Conservation (phyloP, 192 early-diverging fungal species). For the Podila verticillata region DNA sequence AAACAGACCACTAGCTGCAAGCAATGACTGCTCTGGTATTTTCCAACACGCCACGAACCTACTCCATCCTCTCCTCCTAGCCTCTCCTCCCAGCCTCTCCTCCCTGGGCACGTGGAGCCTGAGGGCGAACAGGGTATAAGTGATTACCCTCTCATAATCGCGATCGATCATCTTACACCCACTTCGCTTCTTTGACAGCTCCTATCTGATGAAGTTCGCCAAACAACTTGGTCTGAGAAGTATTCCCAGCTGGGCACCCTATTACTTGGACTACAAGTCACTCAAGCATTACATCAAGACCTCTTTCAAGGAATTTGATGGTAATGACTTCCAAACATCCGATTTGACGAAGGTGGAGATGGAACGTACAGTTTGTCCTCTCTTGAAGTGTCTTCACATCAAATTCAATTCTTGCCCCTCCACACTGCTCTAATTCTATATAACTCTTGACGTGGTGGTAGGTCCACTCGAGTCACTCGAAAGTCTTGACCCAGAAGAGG, state of each 20-base stretch:
- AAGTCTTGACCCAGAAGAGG: slow-evolving; percentile 29
- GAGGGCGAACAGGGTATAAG: too few species aligned
- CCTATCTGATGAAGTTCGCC: slow-evolving; percentile 61
- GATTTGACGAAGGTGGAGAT: neutral
- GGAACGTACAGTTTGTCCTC: too few species aligned
- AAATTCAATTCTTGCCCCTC: too few species aligned
- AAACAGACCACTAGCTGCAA: too few species aligned
- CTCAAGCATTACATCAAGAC: slow-evolving; percentile 60
- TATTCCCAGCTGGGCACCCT: slow-evolving; percentile 60
- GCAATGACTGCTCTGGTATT: too few species aligned
- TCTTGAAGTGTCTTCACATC: neutral
- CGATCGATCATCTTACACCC: neutral
- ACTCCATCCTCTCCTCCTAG: too few species aligned
- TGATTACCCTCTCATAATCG: too few species aligned
- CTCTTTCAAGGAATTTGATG: slow-evolving; percentile 36
- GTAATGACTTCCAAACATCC: neutral
- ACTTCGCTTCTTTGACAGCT: neutral
- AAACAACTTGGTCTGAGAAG: slow-evolving; percentile 63
- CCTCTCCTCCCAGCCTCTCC: too few species aligned
- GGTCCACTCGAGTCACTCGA: slow-evolving; percentile 30
- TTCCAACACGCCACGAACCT: too few species aligned
- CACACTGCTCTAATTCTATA: too few species aligned
- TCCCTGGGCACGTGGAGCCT: too few species aligned
- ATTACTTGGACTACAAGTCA: slow-evolving; percentile 63
- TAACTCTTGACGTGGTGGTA: neutral